Evolutionary conservation across 352 stramenopile species (phyloP).

Genomic region (Aphanomyces euteiches): DNA sequence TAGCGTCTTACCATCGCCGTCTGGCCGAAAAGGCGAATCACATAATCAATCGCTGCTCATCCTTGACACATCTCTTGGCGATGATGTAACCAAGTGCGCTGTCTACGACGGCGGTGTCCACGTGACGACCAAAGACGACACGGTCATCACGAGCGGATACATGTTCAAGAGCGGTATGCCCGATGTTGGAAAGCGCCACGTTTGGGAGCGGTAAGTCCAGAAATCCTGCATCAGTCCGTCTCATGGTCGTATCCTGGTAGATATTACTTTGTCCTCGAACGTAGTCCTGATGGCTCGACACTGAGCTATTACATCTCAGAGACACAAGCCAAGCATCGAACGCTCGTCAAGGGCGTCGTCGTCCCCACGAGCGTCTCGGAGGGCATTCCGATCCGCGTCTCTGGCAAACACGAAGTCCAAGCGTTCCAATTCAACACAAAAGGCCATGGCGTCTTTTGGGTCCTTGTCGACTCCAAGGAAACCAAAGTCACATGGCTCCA

Average conservation of each 20-base stretch:
- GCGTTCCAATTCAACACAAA: slow-evolving; percentile 86
- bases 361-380: slow-evolving; percentile 77
- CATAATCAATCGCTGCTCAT: slow-evolving; percentile 45
- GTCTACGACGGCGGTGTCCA: slow-evolving; percentile 68
- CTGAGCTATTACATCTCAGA: slow-evolving; percentile 86
- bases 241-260: not conserved
- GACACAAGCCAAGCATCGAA: slow-evolving; percentile 77
- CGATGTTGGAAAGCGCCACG: slow-evolving; percentile 69
- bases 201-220: slow-evolving; percentile 67
- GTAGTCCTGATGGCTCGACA: slow-evolving; percentile 47
- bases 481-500: slow-evolving; percentile 76
- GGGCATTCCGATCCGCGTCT: slow-evolving; percentile 63
- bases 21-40: not conserved
- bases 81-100: slow-evolving; percentile 79
- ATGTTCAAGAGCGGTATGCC: slow-evolving; percentile 87
- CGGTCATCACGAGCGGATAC: slow-evolving; percentile 77
- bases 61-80: slow-evolving; percentile 71
- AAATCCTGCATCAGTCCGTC: not conserved
- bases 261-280: slow-evolving; percentile 75
- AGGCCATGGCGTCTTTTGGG: slow-evolving; percentile 78
- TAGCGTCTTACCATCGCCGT: not conserved
- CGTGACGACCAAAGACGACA: slow-evolving; percentile 49
- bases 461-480: slow-evolving; percentile 81
- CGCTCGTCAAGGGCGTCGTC: slow-evolving; percentile 74
- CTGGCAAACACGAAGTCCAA: slow-evolving; percentile 66